These are phyloP conservation scores for Knoxia roxburghii DNA, from an alignment of 257 asterid genomes.

Conservation along the genomic window DNA sequence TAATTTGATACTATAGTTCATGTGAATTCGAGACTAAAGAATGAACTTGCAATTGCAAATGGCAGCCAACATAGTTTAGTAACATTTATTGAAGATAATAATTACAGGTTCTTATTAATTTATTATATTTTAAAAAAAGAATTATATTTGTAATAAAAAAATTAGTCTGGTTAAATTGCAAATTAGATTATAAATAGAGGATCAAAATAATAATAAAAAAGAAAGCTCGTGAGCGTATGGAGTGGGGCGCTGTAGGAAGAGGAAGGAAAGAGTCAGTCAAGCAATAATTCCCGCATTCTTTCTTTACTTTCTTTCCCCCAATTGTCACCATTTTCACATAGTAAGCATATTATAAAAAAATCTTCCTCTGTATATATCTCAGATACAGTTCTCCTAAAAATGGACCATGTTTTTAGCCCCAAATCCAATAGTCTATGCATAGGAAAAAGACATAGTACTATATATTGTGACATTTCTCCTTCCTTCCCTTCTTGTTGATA, in stretches of 20 bases:
- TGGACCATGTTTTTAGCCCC: background rate
- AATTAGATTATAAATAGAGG: conserved; percentile 2
- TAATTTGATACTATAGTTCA: too few relatives aligned
- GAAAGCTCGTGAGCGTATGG: background rate
- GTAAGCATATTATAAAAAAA: background rate
- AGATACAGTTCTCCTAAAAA: background rate
- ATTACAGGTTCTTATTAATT: too few relatives aligned
- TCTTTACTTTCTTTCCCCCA: conserved; percentile 31
- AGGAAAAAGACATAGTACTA: too few relatives aligned
- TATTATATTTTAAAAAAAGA: too few relatives aligned
- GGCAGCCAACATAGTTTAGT: too few relatives aligned
- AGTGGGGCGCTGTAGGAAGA: background rate
- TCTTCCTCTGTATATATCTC: too few relatives aligned
- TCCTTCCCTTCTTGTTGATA: conserved; percentile 1
- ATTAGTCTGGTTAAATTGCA: too few relatives aligned
- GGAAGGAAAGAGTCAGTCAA: conserved; percentile 44
- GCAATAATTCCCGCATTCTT: conserved; percentile 49
- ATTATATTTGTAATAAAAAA: too few relatives aligned
- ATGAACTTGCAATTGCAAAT: too few relatives aligned
- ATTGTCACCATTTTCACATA: conserved; percentile 11
- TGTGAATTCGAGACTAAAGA: too few relatives aligned
- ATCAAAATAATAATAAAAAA: background rate
- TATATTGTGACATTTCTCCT: conserved; percentile 6
- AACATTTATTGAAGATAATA: too few relatives aligned
- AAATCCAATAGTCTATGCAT: background rate